phyloP scores from a whole-genome alignment of 495 filamentous ascomycete species.

The Podospora conica region DNA sequence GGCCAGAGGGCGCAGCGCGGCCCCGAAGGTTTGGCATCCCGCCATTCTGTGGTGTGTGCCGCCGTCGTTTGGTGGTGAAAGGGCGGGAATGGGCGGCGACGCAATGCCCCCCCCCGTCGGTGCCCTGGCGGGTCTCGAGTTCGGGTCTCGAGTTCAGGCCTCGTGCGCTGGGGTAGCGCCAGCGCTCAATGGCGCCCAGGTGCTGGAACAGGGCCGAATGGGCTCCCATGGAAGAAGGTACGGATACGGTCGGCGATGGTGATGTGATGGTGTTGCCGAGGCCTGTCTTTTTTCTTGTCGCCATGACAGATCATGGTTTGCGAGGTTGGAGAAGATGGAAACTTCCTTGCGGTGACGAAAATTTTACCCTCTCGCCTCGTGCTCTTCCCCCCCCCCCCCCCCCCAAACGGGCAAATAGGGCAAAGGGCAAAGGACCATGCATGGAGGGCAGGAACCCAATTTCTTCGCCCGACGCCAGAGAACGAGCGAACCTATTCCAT shows the following conservation, averaged over 20 bases:
- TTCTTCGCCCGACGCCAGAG: neutral
- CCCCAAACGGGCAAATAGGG: no score
- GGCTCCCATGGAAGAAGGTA: no score
- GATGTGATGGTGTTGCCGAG: no score
- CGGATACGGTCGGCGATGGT: neutral
- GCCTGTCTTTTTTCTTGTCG: neutral
- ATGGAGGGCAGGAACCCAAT: neutral
- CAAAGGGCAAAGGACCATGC: no score
- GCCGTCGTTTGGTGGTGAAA: neutral
- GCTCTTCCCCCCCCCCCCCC: no score
- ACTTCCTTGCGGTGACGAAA: neutral
- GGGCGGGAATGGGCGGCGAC: neutral
- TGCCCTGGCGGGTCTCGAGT: neutral
- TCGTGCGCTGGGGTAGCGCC: neutral
- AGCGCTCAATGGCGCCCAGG: no score
- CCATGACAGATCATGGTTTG: neutral
- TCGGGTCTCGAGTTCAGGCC: neutral
- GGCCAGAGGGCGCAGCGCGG: constrained; percentile 1
- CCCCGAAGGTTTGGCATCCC: neutral
- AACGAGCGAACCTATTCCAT: neutral
- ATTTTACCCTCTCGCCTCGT: neutral
- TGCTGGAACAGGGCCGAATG: neutral
- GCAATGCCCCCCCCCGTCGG: neutral
- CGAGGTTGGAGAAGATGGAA: neutral
- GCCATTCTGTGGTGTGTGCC: constrained; percentile 8